These are phyloP conservation scores for Loxodes magnus DNA, from an alignment of 73 alveolate species.

Conservation along the genomic window DNA sequence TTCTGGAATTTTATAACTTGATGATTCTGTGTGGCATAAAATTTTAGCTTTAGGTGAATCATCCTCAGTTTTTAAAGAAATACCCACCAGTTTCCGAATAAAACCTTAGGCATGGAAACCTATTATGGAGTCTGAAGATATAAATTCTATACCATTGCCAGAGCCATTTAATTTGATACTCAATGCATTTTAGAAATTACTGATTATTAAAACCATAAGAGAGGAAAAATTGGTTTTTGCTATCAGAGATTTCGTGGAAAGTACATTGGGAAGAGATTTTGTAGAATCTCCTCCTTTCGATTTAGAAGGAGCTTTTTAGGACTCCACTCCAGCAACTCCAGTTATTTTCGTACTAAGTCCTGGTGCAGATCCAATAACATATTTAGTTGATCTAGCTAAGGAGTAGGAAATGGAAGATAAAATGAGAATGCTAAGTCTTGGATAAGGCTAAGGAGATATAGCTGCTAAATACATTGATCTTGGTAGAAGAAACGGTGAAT, in stretches of 20 bases:
- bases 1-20: no score
- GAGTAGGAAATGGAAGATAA: slow-evolving; percentile 82
- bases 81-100: no score
- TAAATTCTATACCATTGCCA: no score
- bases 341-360: slow-evolving; percentile 91
- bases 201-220: slow-evolving; percentile 73
- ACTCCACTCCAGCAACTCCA: slow-evolving; percentile 95
- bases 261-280: slow-evolving; percentile 72
- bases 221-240: slow-evolving; percentile 84
- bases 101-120: no score
- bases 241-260: slow-evolving; percentile 61
- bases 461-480: slow-evolving; percentile 54
- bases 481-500: slow-evolving; percentile 95
- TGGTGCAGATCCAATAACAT: slow-evolving; percentile 99
- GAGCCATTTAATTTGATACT: no score
- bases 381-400: slow-evolving; percentile 89
- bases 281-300: slow-evolving; percentile 97
- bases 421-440: slow-evolving; percentile 93
- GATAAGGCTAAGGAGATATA: slow-evolving; percentile 98
- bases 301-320: slow-evolving; percentile 87
- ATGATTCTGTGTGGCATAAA: no score
- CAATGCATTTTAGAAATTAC: slow-evolving; percentile 83
- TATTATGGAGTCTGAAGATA: no score
- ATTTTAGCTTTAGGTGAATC: no score
- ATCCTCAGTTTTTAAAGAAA: no score